Conservation (phyloP, 2,329 filamentous ascomycete genomes). For the Neonectria neomacrospora region DNA sequence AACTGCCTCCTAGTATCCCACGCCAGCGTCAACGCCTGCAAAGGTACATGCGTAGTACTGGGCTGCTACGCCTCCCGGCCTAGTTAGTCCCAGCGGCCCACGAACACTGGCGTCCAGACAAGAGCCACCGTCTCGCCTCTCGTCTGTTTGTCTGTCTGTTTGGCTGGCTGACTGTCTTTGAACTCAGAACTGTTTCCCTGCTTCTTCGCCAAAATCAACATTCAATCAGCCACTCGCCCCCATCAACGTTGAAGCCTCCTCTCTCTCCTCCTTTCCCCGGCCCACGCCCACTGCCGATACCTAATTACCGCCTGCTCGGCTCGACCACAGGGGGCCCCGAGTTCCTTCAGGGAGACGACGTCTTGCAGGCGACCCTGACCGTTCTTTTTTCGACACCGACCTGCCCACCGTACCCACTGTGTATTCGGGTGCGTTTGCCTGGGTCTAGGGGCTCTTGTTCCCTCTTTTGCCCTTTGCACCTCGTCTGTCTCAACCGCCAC, state of each 20-base stretch:
- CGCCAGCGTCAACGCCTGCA: slow-evolving; percentile 9
- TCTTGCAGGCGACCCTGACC: slow-evolving; percentile 37
- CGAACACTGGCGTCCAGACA: slow-evolving; percentile 11
- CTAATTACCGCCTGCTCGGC: not conserved
- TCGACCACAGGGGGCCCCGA: slow-evolving; percentile 12
- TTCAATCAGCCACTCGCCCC: slow-evolving; percentile 20
- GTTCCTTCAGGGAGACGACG: slow-evolving; percentile 31
- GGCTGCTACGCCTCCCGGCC: slow-evolving; percentile 14
- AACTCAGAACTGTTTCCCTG: slow-evolving; percentile 28
- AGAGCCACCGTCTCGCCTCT: slow-evolving; percentile 20
- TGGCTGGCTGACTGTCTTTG: slow-evolving; percentile 6
- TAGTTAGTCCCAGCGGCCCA: slow-evolving; percentile 11
- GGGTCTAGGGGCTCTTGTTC: slow-evolving; percentile 40
- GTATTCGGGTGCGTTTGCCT: slow-evolving; percentile 38
- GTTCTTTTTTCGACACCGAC: slow-evolving; percentile 39
- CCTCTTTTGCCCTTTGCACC: slow-evolving; percentile 37
- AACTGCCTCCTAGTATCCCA: slow-evolving; percentile 14
- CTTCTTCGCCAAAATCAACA: slow-evolving; percentile 25
- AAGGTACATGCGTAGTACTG: no score
- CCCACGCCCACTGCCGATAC: slow-evolving; percentile 8
- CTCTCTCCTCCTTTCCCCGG: not conserved
- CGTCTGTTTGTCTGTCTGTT: slow-evolving; percentile 27
- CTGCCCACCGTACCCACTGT: slow-evolving; percentile 40
- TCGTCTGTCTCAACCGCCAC: slow-evolving; percentile 40
- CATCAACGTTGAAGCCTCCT: slow-evolving; percentile 22